phyloP scores from a whole-genome alignment of 306 rosid genomes.

The Cicer pinnatifidum region DNA sequence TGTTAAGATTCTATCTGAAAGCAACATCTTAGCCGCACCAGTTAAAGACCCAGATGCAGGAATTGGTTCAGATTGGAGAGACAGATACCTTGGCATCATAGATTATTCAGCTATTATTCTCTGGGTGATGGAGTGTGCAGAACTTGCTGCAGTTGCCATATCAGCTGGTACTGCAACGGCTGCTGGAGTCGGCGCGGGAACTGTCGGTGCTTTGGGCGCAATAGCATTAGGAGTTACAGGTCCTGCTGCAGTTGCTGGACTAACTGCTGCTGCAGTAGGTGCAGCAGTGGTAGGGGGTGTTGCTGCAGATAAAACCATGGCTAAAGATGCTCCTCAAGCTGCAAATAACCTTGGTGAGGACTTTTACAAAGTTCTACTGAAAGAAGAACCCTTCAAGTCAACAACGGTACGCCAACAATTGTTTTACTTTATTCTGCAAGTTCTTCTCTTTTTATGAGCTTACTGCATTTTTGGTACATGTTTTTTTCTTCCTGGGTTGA shows the following conservation, averaged over 20 bases:
- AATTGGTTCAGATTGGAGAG: constrained; percentile 68
- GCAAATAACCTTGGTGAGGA: constrained; percentile 77
- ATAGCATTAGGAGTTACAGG: constrained; percentile 80
- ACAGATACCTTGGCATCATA: constrained; percentile 78
- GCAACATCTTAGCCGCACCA: constrained; percentile 89
- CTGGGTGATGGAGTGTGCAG: constrained; percentile 96
- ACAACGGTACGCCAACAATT: constrained; percentile 66
- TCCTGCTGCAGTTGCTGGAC: constrained; percentile 82
- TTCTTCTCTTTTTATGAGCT: not conserved
- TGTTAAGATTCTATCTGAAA: constrained; percentile 70
- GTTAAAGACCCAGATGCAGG: constrained; percentile 65
- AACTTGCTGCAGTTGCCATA: constrained; percentile 78
- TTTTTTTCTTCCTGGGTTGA: constrained; percentile 10
- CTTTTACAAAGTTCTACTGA: constrained; percentile 79
- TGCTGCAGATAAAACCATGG: constrained; percentile 63
- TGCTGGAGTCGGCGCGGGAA: constrained; percentile 85
- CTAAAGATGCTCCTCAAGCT: constrained; percentile 75
- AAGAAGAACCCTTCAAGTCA: constrained; percentile 95
- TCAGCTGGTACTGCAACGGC: constrained; percentile 85
- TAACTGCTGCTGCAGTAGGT: constrained; percentile 92
- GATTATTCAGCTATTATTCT: constrained; percentile 80
- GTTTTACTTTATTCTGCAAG: constrained; percentile 14
- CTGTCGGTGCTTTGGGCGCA: constrained; percentile 82
- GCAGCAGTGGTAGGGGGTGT: constrained; percentile 84
- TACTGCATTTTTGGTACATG: not conserved